A percentile compares a stretch with the other conserved stretches of the same genome.
These are phyloP conservation scores for Kalmanozyma brasiliensis DNA, from an alignment of 1,284 basidiomycete genomes.

Conservation along the genomic window DNA sequence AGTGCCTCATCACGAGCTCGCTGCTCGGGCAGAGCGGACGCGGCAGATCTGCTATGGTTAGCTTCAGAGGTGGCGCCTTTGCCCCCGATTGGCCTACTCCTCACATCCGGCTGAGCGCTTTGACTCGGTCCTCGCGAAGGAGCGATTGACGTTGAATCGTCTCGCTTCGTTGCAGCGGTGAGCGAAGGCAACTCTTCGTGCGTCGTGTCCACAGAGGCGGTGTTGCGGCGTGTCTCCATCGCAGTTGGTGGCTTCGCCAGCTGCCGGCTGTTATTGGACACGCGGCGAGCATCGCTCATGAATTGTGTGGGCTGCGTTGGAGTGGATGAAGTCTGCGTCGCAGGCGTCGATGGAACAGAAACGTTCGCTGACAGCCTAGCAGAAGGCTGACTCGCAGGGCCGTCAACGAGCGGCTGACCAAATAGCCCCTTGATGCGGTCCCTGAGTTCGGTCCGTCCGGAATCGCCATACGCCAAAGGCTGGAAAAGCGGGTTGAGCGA, in stretches of 20 bases:
- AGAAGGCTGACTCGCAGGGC: not conserved
- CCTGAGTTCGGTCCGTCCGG: conserved; percentile 25
- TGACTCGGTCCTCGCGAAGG: conserved; percentile 1
- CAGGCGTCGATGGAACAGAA: not conserved
- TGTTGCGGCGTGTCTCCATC: not conserved
- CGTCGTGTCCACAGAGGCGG: not conserved
- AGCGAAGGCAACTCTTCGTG: not conserved
- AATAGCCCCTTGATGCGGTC: conserved; percentile 49
- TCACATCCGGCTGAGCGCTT: conserved; percentile 6
- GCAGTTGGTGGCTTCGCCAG: not conserved
- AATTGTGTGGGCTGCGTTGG: not conserved
- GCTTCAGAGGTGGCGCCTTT: not conserved
- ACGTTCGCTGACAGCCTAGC: not conserved
- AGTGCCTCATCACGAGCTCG: conserved; percentile 41
- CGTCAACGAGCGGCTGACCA: conserved; percentile 38
- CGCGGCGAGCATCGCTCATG: conserved; percentile 1
- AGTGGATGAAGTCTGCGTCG: not conserved
- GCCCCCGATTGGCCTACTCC: not conserved
- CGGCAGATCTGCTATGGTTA: not conserved
- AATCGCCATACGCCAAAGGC: conserved; percentile 21
- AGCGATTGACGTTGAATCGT: conserved; percentile 2
- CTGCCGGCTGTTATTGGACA: not conserved
- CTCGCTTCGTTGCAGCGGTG: not conserved
- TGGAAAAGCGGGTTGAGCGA: conserved; percentile 32
- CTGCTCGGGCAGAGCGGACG: conserved; percentile 28